Conservation (phyloP, 805 yeast genomes). For the Yamadazyma philogaea region DNA sequence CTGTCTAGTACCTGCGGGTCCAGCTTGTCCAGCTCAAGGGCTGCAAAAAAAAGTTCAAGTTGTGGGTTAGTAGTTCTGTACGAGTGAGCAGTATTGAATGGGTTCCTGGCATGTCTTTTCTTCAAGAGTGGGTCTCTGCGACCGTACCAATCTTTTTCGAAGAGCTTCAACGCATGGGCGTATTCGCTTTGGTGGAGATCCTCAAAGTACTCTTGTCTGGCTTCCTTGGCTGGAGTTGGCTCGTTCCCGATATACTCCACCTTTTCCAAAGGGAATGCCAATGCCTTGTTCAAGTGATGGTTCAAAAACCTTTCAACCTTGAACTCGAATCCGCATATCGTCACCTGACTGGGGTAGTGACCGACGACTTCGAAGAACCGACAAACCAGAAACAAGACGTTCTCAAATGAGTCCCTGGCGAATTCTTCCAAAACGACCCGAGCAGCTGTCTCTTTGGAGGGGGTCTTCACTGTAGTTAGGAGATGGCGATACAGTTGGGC, state of each 20-base stretch:
- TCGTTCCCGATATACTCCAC: slow-evolving; percentile 55
- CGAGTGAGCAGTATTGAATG: slow-evolving; percentile 43
- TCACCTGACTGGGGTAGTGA: slow-evolving; percentile 48
- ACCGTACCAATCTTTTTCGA: slow-evolving; percentile 59
- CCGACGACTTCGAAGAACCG: slow-evolving; percentile 48
- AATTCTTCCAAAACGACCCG: slow-evolving; percentile 56
- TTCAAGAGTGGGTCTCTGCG: slow-evolving; percentile 36
- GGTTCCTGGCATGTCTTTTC: slow-evolving; percentile 58
- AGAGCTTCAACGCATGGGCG: slow-evolving; percentile 51
- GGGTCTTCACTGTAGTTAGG: slow-evolving; percentile 26
- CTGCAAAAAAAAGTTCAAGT: slow-evolving; percentile 16
- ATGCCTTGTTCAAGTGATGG: slow-evolving; percentile 49
- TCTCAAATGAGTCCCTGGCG: slow-evolving; percentile 80
- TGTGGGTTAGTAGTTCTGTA: slow-evolving; percentile 29
- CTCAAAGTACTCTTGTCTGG: slow-evolving; percentile 38
- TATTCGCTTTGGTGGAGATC: slow-evolving; percentile 49
- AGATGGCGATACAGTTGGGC: slow-evolving; percentile 54
- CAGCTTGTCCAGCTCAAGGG: slow-evolving; percentile 11
- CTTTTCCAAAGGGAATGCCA: slow-evolving; percentile 36
- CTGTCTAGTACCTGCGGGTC: slow-evolving; percentile 9
- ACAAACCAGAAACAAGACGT: slow-evolving; percentile 59
- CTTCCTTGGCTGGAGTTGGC: slow-evolving; percentile 44
- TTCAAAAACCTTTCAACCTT: slow-evolving; percentile 58
- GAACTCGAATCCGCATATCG: slow-evolving; percentile 73
- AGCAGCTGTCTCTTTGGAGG: neutral